phyloP scores from a whole-genome alignment of 352 stramenopile genomes.

The Thalassiosira livingstoniorum region DNA sequence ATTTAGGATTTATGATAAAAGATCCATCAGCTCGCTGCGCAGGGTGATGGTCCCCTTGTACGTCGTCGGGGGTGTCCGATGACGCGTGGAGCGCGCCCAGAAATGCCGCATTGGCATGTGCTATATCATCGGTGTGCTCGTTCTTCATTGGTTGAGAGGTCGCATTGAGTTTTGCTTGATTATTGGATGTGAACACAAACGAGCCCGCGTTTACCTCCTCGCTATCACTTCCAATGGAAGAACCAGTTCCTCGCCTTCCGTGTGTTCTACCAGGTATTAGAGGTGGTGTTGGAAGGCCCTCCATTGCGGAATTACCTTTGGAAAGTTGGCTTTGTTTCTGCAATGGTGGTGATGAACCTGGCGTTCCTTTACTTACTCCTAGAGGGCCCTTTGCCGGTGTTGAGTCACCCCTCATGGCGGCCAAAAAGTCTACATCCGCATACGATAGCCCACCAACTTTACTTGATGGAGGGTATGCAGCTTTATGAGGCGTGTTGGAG shows the following conservation, averaged over 20 bases:
- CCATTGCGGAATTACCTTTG: neutral
- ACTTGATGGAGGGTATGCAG: neutral
- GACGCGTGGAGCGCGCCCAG: conserved; percentile 58
- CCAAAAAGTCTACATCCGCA: conserved; percentile 38
- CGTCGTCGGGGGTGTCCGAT: conserved; percentile 22
- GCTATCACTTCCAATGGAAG: conserved; percentile 1
- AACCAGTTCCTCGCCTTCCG: neutral
- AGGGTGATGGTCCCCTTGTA: neutral
- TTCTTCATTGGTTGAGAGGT: neutral
- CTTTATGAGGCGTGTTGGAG: neutral
- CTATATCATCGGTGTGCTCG: conserved; percentile 37
- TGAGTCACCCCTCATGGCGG: conserved; percentile 25
- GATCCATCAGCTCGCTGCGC: conserved; percentile 27
- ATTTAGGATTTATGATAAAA: conserved; percentile 26
- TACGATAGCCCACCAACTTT: conserved; percentile 3
- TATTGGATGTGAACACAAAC: conserved; percentile 8
- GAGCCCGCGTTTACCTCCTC: neutral
- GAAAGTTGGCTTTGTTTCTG: neutral
- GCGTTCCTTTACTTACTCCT: too few species aligned
- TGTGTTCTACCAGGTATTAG: neutral
- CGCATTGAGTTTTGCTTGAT: neutral
- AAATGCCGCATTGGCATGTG: conserved; percentile 62
- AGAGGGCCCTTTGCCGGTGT: neutral
- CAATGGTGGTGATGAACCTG: neutral
- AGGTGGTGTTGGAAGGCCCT: neutral